Percentiles rank a stretch among this genome's conserved stretches.
Evolutionary conservation across 176 grass and related monocot species (phyloP).

Genomic region (Lolium perenne): DNA sequence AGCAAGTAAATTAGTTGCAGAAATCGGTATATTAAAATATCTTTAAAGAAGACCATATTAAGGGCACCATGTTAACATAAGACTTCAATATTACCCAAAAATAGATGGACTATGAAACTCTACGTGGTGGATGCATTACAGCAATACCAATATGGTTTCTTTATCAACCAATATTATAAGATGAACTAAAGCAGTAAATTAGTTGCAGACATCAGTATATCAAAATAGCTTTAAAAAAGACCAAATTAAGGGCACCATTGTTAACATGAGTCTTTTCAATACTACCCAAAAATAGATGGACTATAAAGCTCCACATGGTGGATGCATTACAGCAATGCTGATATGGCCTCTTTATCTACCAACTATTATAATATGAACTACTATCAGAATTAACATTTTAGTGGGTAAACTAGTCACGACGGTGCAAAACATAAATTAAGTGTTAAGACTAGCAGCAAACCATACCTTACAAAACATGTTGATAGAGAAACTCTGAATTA

Average conservation of each 20-base stretch:
- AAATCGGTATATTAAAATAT: slow-evolving; percentile 5
- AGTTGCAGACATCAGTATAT: too few species aligned
- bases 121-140: not conserved
- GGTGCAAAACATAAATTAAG: slow-evolving; percentile 11
- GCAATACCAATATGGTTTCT: not conserved
- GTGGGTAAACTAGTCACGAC: too few species aligned
- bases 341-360: not conserved
- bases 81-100: slow-evolving; percentile 13
- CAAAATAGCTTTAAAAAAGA: not conserved
- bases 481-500: slow-evolving; percentile 95
- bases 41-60: not conserved
- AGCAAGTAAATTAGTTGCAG: not conserved
- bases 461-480: slow-evolving; percentile 99
- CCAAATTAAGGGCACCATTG: not conserved
- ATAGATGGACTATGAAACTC: not conserved
- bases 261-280: slow-evolving; percentile 4
- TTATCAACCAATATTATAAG: not conserved
- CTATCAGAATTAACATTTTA: not conserved
- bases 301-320: not conserved
- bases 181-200: too few species aligned
- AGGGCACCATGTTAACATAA: not conserved
- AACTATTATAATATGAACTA: slow-evolving; percentile 4
- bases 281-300: slow-evolving; percentile 5
- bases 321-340: not conserved
- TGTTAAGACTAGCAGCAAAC: slow-evolving; percentile 8